Evolutionary conservation across 306 rosid species (phyloP), one percentile per base, ranked within the genome.

Genomic region (Rubus parviflorus): DNA sequence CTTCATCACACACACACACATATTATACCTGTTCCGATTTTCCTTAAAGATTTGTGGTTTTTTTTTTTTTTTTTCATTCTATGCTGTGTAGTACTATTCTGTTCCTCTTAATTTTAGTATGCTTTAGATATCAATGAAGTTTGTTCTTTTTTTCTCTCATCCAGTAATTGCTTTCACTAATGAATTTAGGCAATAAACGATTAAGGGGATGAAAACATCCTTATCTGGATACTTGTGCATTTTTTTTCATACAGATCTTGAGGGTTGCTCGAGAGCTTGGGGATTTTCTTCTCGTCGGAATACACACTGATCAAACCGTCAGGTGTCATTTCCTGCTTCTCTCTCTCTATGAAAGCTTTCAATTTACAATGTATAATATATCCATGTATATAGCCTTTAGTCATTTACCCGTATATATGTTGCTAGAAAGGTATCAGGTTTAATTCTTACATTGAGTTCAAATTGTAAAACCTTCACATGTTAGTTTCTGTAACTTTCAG

Each of bases 251-350:
- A 16, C 75, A 94, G 98, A 94, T 94, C 82, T 89, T 92, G 91
- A 90, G 96, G 88, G 80, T 83, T 79, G 98, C 98, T 19, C 84
- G 96, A 79, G 88, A 73, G 74, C 92, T 87, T 61, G 98, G 98
- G 60, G 97, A 94, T 81, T 94, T 94, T 86, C 98, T 94, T 80
- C 97, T 94, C 75, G 98, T 94, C 78, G 98, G 98, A 75, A 92
- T 89, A 86, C 98, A 94, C 82, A 94, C 94, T 1, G 98, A 94
- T 83, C 97, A 85, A 86, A 90, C 93, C 15, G 92, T 92, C 91
- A 88, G 98, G 98, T 93, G 80, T 45, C 56, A 41, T 47, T 73
- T 83, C 68, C 72, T 67, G 70, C 70, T 48, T 58, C 45, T 71
- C 49, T 41, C n/a, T 73, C 40, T 23, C 15, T 70, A 25, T 11